Evolutionary conservation across 148 eudicot species (phyloP).

Genomic region (Linanthus parryae): DNA sequence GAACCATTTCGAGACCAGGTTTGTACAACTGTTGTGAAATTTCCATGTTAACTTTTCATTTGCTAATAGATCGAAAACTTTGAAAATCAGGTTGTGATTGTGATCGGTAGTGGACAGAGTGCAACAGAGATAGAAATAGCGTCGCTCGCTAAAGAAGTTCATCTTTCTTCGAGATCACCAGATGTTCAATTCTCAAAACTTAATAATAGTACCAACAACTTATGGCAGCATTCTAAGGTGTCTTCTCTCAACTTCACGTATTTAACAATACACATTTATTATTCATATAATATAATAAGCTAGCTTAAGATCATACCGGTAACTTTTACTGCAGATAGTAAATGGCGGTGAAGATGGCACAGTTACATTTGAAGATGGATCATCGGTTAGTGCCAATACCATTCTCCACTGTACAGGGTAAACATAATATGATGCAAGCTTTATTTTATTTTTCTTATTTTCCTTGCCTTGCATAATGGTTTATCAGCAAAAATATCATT

Average conservation of each 20-base stretch:
- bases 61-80: neutral
- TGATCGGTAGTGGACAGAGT: slow-evolving; percentile 56
- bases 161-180: slow-evolving; percentile 54
- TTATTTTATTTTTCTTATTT: no score
- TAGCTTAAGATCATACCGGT: no score
- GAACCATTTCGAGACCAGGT: slow-evolving; percentile 51
- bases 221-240: slow-evolving; percentile 49
- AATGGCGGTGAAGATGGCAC: no score
- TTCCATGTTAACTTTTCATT: neutral
- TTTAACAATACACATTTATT: no score
- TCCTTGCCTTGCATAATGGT: no score
- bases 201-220: slow-evolving; percentile 23
- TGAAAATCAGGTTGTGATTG: slow-evolving; percentile 38
- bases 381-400: no score
- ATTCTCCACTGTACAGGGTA: no score
- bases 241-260: neutral
- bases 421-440: no score
- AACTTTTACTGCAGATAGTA: no score
- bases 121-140: slow-evolving; percentile 53
- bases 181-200: slow-evolving; percentile 21
- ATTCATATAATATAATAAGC: no score
- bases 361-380: no score
- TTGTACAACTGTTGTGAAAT: neutral
- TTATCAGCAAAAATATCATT: no score
- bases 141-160: slow-evolving; percentile 54